Evolutionary conservation across 352 stramenopile species (phyloP), one percentile per base, ranked within the genome.

Genomic region (Globisporangium spiculum): DNA sequence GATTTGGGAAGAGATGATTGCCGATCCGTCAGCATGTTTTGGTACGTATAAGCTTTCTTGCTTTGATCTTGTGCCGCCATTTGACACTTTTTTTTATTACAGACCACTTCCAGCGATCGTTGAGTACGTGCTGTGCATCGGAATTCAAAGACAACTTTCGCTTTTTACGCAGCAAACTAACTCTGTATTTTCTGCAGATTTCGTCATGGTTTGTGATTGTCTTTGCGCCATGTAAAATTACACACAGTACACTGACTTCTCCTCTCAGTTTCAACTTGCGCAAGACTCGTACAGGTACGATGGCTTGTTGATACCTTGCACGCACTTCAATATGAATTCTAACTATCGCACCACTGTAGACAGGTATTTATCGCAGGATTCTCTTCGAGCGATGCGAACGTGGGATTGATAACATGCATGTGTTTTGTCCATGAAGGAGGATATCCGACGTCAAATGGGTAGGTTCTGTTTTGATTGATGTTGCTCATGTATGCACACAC

Each of bases 1-100:
- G 8, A 92, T 96, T 58, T 96, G 88, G 88, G 86, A 96, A 78
- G 88, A 94, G 66, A 96, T 96, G 88, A 86, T 96, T 62, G 88
- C 88, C 27, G 85, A 96, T 74, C 88, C 88, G 3, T 87, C 86
- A 22, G 80, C 81, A 4, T 96, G 88, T 59, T 92, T 96, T 36
- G 79, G 88, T 94, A 14, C 58, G 65, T n/a, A 18, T 18, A 50
- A 34, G 9, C 16, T 16, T 44, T 22, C 26, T 30, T n/a, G 0
- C 12, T 12, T 30, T 2, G 4, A 7, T 54, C 1, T 16, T 41
- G 56, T 10, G 16, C 4, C n/a, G 14, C 24, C 6, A 44, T 30
- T 24, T 67, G 44, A 65, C 44, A 56, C 2, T 18, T 0, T 26
- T 4, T 10, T 27, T 44, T 9, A 16, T 32, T 32, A 30, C 44